phyloP scores from a whole-genome alignment of 2,329 filamentous ascomycete genomes.

The Aspergillus fumigatiaffinis region DNA sequence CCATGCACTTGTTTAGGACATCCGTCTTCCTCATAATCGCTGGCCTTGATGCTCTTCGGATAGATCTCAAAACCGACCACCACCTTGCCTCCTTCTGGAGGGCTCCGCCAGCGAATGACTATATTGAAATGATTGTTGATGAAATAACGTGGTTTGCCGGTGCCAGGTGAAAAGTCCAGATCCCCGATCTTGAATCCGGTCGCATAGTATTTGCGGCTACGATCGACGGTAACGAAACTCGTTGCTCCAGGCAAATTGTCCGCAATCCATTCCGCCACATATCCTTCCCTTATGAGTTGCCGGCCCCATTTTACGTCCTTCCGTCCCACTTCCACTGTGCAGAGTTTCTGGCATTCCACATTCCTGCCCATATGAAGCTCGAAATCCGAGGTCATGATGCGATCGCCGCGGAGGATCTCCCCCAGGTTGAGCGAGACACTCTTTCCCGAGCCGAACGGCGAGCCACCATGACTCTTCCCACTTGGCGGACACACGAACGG shows the following conservation, averaged over 20 bases:
- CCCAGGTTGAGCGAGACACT: slow-evolving; percentile 79
- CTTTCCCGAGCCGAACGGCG: slow-evolving; percentile 68
- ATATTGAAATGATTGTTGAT: slow-evolving; percentile 88
- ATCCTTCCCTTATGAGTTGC: slow-evolving; percentile 71
- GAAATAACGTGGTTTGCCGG: slow-evolving; percentile 63
- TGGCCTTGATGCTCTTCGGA: slow-evolving; percentile 71
- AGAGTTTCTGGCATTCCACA: slow-evolving; percentile 67
- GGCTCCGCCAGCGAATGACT: slow-evolving; percentile 72
- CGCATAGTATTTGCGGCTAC: slow-evolving; percentile 80
- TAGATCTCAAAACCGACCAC: slow-evolving; percentile 89
- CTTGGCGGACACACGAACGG: slow-evolving; percentile 82
- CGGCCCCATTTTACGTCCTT: slow-evolving; percentile 64
- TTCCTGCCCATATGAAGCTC: slow-evolving; percentile 75
- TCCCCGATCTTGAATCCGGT: slow-evolving; percentile 86
- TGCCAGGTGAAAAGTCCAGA: slow-evolving; percentile 59
- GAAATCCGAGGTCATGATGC: slow-evolving; percentile 80
- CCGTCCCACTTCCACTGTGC: slow-evolving; percentile 62
- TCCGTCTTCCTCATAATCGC: slow-evolving; percentile 58
- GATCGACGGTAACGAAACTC: slow-evolving; percentile 82
- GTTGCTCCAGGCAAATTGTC: slow-evolving; percentile 88
- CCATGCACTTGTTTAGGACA: slow-evolving; percentile 66
- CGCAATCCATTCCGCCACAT: slow-evolving; percentile 90
- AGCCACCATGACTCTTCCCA: slow-evolving; percentile 61
- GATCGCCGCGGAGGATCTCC: slow-evolving; percentile 80
- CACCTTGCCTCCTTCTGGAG: slow-evolving; percentile 69